These are phyloP conservation scores for Xanthoconium separans DNA, from an alignment of 1,284 basidiomycete genomes.

Conservation along the genomic window DNA sequence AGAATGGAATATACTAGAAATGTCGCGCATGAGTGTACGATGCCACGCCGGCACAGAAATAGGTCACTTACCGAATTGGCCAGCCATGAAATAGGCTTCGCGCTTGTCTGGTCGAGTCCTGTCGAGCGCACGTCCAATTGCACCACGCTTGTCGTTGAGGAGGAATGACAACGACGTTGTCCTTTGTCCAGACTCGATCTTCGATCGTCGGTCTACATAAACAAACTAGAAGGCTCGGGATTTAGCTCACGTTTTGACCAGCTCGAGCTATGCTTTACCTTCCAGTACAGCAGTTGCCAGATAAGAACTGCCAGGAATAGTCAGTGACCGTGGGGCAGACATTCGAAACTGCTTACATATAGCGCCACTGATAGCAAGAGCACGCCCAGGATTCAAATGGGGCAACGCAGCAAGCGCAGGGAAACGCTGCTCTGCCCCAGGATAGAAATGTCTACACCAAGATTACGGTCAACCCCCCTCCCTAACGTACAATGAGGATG, in stretches of 20 bases:
- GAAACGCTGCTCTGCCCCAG: slow-evolving; percentile 70
- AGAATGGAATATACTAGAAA: slow-evolving; percentile 76
- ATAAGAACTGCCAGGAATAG: slow-evolving; percentile 58
- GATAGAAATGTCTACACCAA: slow-evolving; percentile 74
- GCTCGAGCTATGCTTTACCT: slow-evolving; percentile 43
- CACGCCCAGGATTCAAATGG: slow-evolving; percentile 58
- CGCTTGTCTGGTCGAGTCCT: slow-evolving; percentile 61
- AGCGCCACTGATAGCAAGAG: slow-evolving; percentile 66
- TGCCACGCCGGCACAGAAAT: not conserved
- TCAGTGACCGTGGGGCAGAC: slow-evolving; percentile 15
- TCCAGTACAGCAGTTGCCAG: slow-evolving; percentile 91
- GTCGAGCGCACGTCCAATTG: slow-evolving; percentile 72
- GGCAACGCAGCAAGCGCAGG: slow-evolving; percentile 74
- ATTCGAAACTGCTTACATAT: slow-evolving; percentile 56
- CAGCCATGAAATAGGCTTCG: slow-evolving; percentile 76
- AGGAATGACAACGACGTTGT: slow-evolving; percentile 85
- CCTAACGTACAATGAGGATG: not conserved
- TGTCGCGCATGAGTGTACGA: not conserved
- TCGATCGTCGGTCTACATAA: slow-evolving; percentile 77
- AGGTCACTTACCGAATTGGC: slow-evolving; percentile 70
- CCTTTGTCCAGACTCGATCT: slow-evolving; percentile 85
- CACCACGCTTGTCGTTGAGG: slow-evolving; percentile 81
- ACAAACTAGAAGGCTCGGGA: slow-evolving; percentile 57
- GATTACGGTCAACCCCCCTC: slow-evolving; percentile 1
- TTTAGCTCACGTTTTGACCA: slow-evolving; percentile 3